Evolutionary conservation across 1,284 basidiomycete species (phyloP).

Genomic region (Apiotrichum porosum): DNA sequence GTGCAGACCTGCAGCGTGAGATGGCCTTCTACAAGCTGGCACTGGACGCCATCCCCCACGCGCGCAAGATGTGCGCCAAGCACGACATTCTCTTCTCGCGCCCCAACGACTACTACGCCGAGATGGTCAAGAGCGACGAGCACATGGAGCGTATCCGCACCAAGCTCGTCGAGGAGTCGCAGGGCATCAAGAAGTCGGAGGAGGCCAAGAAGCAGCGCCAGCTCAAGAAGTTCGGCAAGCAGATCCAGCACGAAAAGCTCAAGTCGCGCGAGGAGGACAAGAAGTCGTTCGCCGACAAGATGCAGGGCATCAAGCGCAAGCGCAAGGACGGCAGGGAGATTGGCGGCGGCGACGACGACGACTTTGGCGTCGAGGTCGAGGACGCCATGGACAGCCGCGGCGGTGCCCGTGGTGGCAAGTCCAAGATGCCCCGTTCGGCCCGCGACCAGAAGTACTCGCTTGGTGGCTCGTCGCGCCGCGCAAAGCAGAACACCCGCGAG

Average conservation of each 20-base stretch:
- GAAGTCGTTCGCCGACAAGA: conserved; percentile 78
- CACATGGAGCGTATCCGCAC: conserved; percentile 98
- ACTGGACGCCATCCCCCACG: conserved; percentile 70
- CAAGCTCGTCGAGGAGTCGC: conserved; percentile 78
- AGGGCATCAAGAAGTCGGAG: conserved; percentile 85
- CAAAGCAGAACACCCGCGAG: conserved; percentile 74
- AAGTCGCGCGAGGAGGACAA: conserved; percentile 68
- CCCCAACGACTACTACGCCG: conserved; percentile 94
- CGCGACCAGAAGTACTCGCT: conserved; percentile 78
- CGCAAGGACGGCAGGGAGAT: conserved; percentile 76
- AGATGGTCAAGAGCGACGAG: conserved; percentile 96
- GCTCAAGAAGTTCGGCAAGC: conserved; percentile 97
- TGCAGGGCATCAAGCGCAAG: conserved; percentile 83
- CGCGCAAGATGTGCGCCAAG: conserved; percentile 67
- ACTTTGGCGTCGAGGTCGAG: conserved; percentile 17
- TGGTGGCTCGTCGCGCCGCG: conserved; percentile 58
- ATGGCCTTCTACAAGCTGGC: conserved; percentile 97
- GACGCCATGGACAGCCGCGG: conserved; percentile 14
- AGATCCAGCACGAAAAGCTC: conserved; percentile 83
- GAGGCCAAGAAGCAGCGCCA: conserved; percentile 88
- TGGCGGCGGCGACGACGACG: conserved; percentile 49
- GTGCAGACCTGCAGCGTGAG: conserved; percentile 77
- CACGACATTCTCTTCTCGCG: conserved; percentile 77
- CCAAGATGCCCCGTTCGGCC: conserved; percentile 58
- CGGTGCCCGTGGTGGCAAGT: conserved; percentile 32